These are phyloP conservation scores for Arxiozyma slooffiae DNA, from an alignment of 1,139 yeast species.

Conservation along the genomic window DNA sequence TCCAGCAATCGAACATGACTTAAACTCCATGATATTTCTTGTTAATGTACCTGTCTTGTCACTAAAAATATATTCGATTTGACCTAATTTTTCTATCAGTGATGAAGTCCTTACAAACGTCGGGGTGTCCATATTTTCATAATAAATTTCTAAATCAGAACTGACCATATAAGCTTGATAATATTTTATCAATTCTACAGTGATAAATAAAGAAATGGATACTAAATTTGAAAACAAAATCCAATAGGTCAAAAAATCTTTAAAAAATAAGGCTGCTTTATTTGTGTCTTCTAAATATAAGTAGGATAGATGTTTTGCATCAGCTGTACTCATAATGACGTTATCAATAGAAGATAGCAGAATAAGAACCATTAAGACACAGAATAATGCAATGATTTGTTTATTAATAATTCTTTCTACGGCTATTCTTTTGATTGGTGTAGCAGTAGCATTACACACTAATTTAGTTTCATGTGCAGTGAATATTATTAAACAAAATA, in stretches of 20 bases:
- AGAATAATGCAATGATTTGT: constrained; percentile 81
- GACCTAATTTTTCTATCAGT: constrained; percentile 92
- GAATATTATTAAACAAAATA: constrained; percentile 84
- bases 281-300: constrained; percentile 61
- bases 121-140: constrained; percentile 82
- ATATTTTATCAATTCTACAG: constrained; percentile 89
- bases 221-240: constrained; percentile 89
- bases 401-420: constrained; percentile 91
- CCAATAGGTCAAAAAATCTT: constrained; percentile 88
- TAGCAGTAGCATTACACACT: constrained; percentile 97
- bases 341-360: constrained; percentile 82
- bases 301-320: constrained; percentile 48
- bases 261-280: constrained; percentile 63
- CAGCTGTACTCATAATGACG: constrained; percentile 58
- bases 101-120: constrained; percentile 92
- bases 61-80: constrained; percentile 87
- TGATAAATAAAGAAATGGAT: constrained; percentile 89
- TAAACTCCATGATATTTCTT: constrained; percentile 91
- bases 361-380: constrained; percentile 64
- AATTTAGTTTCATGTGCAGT: constrained; percentile 97
- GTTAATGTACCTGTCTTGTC: constrained; percentile 96
- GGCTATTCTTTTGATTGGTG: constrained; percentile 94
- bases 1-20: constrained; percentile 90
- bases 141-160: constrained; percentile 87
- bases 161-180: constrained; percentile 92